Conservation (phyloP, 768 basidiomycete genomes). For the Termitomyces sp. region DNA sequence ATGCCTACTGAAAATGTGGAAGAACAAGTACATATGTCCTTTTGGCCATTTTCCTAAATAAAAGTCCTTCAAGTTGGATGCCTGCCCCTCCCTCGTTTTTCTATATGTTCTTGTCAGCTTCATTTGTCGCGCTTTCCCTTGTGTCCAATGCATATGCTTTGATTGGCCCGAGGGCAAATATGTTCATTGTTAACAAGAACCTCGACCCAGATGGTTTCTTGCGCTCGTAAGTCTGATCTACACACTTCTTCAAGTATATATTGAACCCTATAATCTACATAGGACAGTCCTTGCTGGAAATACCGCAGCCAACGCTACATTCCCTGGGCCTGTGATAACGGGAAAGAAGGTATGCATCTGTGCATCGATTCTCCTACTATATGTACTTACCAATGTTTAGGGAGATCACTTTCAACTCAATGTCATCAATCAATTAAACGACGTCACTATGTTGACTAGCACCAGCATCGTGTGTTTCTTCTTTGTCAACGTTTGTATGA, state of each 20-base stretch:
- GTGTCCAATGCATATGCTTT: conserved; percentile 3
- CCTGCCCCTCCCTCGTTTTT: not conserved
- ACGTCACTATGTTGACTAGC: conserved; percentile 44
- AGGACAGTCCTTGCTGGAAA: conserved; percentile 23
- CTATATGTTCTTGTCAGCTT: not conserved
- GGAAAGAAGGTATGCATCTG: conserved; percentile 25
- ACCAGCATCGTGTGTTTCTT: conserved; percentile 46
- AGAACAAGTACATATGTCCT: not conserved
- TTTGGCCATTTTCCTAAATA: not conserved
- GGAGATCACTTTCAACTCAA: conserved; percentile 43
- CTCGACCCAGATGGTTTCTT: conserved; percentile 47
- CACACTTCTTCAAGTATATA: too few species aligned
- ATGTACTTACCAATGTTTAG: conserved; percentile 15
- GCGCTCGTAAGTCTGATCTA: conserved; percentile 14
- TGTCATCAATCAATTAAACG: conserved; percentile 42
- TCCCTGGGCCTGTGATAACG: conserved; percentile 22
- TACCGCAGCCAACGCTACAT: conserved; percentile 1
- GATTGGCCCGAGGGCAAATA: conserved; percentile 26
- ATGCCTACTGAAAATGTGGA: not conserved
- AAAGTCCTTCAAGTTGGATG: not conserved
- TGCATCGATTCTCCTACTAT: not conserved
- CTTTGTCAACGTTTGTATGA: too few species aligned
- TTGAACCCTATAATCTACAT: not conserved
- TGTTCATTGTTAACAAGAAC: conserved; percentile 37
- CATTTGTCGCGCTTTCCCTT: not conserved